Evolutionary conservation across 306 rosid genomes (phyloP).

Genomic region (Pterocarpus santalinus): DNA sequence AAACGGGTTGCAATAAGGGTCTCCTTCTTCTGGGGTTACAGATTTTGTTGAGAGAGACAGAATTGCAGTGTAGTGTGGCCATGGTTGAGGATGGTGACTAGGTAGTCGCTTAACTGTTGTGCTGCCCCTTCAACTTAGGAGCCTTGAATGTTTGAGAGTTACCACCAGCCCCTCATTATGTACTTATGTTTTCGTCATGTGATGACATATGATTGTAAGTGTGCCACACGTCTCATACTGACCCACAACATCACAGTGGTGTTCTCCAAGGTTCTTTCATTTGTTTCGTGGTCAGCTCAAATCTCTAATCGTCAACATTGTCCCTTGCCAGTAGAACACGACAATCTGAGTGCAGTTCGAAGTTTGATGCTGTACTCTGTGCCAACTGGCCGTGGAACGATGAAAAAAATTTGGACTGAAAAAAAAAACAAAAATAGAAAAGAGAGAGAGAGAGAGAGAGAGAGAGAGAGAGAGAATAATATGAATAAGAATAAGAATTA

Average conservation of each 20-base stretch:
- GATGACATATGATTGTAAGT: conserved; percentile 30
- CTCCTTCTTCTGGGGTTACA: conserved; percentile 24
- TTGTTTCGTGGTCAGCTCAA: neutral
- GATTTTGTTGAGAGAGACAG: conserved; percentile 54
- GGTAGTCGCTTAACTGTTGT: no score
- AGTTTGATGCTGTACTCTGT: no score
- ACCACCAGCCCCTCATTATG: neutral
- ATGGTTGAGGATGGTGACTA: conserved; percentile 41
- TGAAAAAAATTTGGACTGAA: no score
- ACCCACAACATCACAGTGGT: conserved; percentile 20
- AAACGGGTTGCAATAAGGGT: conserved; percentile 39
- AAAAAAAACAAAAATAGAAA: no score
- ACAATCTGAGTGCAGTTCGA: no score
- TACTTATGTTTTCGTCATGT: neutral
- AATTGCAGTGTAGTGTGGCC: conserved; percentile 63
- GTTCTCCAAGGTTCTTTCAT: conserved; percentile 3
- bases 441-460: no score
- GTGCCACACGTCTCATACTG: conserved; percentile 55
- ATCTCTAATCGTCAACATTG: neutral
- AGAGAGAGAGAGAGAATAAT: no score
- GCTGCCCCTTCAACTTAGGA: neutral
- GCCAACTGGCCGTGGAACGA: no score
- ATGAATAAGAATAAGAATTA: no score
- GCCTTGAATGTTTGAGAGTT: neutral
- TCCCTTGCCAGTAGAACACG: neutral